phyloP scores from a whole-genome alignment of 2,329 filamentous ascomycete genomes.

The Alternaria brassicae region DNA sequence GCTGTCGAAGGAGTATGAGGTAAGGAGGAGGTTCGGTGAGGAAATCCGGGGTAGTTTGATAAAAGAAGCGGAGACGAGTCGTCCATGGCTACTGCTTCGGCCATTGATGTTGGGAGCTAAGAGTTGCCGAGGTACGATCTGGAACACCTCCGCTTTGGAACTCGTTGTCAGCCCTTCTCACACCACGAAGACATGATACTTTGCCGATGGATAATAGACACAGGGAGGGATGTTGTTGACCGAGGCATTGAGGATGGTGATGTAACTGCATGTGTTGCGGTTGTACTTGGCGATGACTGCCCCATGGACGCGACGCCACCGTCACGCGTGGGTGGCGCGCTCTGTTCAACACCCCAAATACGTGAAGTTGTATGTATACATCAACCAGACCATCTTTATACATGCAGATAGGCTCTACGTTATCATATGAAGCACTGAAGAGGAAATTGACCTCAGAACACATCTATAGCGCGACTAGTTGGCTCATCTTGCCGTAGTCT shows the following conservation, averaged over 20 bases:
- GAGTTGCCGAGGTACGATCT: conserved; percentile 35
- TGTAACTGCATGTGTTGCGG: neutral
- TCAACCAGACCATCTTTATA: neutral
- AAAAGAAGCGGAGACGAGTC: conserved; percentile 23
- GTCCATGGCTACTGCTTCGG: conserved; percentile 31
- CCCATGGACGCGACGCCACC: neutral
- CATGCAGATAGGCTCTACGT: too few species aligned
- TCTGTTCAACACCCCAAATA: neutral
- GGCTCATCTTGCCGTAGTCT: neutral
- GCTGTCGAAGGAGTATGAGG: neutral
- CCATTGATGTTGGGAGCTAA: conserved; percentile 18
- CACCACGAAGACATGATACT: conserved; percentile 2
- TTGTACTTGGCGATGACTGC: neutral
- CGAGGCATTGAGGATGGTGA: conserved; percentile 3
- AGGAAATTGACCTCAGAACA: neutral
- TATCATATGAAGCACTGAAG: too few species aligned
- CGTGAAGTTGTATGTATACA: neutral
- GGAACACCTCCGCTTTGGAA: conserved; percentile 15
- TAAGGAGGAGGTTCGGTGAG: neutral
- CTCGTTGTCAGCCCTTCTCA: neutral
- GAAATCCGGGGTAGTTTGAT: conserved; percentile 28
- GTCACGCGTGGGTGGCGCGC: conserved; percentile 2
- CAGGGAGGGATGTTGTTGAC: neutral
- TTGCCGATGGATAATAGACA: neutral
- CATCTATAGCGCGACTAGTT: neutral